Evolutionary conservation across 352 stramenopile species (phyloP), one percentile per base, ranked within the genome.

Genomic region (Pythium oligandrum): DNA sequence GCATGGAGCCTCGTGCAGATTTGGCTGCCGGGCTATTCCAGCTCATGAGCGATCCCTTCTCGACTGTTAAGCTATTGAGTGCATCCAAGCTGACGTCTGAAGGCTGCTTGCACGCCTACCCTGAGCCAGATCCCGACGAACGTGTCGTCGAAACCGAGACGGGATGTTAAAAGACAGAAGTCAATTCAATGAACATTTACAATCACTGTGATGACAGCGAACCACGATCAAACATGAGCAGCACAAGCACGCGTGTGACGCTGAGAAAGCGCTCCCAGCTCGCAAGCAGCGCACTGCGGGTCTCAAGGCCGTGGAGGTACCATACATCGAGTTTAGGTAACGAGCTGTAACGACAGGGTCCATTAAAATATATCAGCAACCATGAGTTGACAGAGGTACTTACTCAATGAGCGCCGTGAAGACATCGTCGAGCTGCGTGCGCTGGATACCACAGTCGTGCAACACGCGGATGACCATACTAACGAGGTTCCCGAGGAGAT

Each of bases 211-310:
- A 26, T 26, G 17, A 26, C 17, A 26, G 17, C 17, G 17, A 26
- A 26, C 17, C 44, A 51, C 73, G 75, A 45, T 83, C 75, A 51
- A 85, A 88, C 44, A 87, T 64, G 12, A 60, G 75, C 30, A 81
- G 44, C 8, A 83, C 57, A 36, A 87, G 38, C 36, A 66, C 66
- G 33, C 78, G 68, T 51, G 60, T 80, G 53, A 88, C 72, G 55
- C 78, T 89, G 6, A 89, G 62, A 53, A 91, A 89, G 34, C 72
- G 68, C 44, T 88, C 67, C 81, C 81, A 91, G 42, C 78, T 89
- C 53, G 70, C 68, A 48, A 91, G 73, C 36, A 89, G 51, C 4
- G 70, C 51, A 2, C 51, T 53, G 12, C 78, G 75, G 3, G 78
- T 89, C 66, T 87, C 76, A 30, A 74, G 58, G 7, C 66, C 77